Evolutionary conservation across 495 filamentous ascomycete genomes (phyloP), one percentile per base, ranked within the genome.

Genomic region (Parachaetomium inaequale): DNA sequence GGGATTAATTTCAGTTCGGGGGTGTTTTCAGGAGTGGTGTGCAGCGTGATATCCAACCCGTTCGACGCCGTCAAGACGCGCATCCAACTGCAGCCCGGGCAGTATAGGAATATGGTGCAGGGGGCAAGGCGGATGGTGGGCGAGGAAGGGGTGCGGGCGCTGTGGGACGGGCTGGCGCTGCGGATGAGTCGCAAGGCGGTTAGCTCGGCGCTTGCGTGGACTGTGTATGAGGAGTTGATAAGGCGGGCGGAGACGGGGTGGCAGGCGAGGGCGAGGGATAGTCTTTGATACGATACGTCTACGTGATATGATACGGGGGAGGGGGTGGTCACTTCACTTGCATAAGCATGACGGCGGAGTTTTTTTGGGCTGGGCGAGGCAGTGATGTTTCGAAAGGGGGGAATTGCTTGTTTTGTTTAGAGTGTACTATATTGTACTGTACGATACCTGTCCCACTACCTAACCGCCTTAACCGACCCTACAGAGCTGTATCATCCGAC

Each of bases 21-120:
- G 7, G 84, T 88, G 1, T 65, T 82, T 1, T 92, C 90, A 2
- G 92, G 91, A 7, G 84, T 87, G 1, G 68, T 90, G 3, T 93
- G 92, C 28, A 92, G 90, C 23, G 87, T 87, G 12, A 74, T 93
- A 15, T 93, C 94, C 23, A 98, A 98, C 74, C 94, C 94, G 2
- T 97, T 98, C 65, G 94, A 98, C 76, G 90, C 92, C 4, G 85
- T 98, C 72, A 98, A 98, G 82, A 98, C 94, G 17, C 79, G 94
- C 52, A 82, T 98, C 62, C 94, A 99, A 79, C 82, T 99, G 19
- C 86, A 92, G 77, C 94, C 94, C 25, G 81, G 77, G 7, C 80
- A 83, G 61, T 99, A 99, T 68, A 78, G 83, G 32, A 98, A 97
- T 68, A 91, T 96, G 89, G 69, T 90, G 61, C 84, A 87, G 31